Base-by-base conservation (phyloP, 2,329 filamentous ascomycete genomes). In the Beauveria sp. region DNA sequence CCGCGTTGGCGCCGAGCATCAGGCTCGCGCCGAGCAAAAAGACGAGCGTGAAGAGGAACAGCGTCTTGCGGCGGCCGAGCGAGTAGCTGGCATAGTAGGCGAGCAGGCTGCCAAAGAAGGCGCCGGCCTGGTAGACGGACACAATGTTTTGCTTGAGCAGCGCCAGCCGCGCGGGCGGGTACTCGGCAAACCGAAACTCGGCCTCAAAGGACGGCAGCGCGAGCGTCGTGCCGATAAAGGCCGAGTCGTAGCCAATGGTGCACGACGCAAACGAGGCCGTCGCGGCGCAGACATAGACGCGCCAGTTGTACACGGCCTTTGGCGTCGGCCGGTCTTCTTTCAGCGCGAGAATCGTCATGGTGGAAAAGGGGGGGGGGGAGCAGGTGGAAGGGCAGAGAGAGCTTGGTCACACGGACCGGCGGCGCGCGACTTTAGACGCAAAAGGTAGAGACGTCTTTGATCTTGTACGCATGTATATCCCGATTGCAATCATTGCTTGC, bases 41-140 rank as follows among this genome's bases (percentile, higher is more conserved):
- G 65, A 93, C 66, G 40, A 81, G 59, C 2, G 80, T 75, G 70
- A 86, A 88, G 52, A 85, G 65, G 65, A 86, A 75, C 2, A 93
- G 78, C 24, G 84, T 87, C 70, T 79, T 82, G 68, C 83, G 84
- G 24, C 89, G 82, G 30, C 89, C 89, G 64, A 87, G 76, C 70
- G 82, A 89, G 76, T 88, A 86, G 34, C 82, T 85, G 40, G 84
- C 81, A 9, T 77, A 79, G 66, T 89, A 92, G 61, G 86, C 88
- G 63, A 83, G 81, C 46, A 91, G 75, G n/a, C 86, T 84, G 56
- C 90, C 90, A 67, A 93, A 93, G 77, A 95, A 93, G 63, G 89
- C 89, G 63, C 90, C 90, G 10, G 90, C 90, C 73, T 93, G 90
- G 75, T 91, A 93, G 59, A 88, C 83, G 28, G 87, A 91, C 57